Conservation (phyloP, 805 yeast genomes). For the Saccharomyces jurei region DNA sequence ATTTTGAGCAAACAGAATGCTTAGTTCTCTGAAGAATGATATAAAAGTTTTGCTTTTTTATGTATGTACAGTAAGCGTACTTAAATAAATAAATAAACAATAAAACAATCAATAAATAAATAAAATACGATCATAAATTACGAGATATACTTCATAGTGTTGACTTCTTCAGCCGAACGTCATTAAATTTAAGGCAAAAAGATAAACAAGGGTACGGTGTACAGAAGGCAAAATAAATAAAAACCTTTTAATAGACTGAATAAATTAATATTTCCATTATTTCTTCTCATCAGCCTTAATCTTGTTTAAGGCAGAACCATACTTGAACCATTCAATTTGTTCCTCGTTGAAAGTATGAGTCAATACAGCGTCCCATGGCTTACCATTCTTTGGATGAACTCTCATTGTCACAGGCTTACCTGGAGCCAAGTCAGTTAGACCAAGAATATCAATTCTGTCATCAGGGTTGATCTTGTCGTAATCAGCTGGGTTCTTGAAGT, state of each 20-base stretch:
- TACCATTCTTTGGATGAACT: constrained; percentile 63
- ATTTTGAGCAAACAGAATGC: background rate
- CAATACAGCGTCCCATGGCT: constrained; percentile 80
- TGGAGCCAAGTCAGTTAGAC: constrained; percentile 80
- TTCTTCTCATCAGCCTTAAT: constrained; percentile 15
- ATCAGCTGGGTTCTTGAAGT: constrained; percentile 80
- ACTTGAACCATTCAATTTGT: constrained; percentile 98
- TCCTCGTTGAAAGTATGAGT: constrained; percentile 94
- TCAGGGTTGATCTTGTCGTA: constrained; percentile 90
- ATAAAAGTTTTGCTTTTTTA: background rate
- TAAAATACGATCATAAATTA: background rate
- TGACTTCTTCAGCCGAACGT: background rate
- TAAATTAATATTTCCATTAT: background rate
- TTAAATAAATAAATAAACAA: background rate
- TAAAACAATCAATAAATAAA: background rate
- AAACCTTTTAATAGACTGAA: background rate
- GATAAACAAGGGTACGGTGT: background rate
- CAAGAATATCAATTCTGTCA: constrained; percentile 82
- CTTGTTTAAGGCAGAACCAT: constrained; percentile 98
- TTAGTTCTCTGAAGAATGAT: no score
- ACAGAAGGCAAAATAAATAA: background rate
- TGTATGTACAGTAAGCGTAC: background rate
- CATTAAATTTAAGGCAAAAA: background rate
- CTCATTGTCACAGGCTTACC: constrained; percentile 82
- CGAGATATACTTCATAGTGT: background rate